Evolutionary conservation across 1,284 basidiomycete species (phyloP).

Genomic region (Entoloma clypeatum): DNA sequence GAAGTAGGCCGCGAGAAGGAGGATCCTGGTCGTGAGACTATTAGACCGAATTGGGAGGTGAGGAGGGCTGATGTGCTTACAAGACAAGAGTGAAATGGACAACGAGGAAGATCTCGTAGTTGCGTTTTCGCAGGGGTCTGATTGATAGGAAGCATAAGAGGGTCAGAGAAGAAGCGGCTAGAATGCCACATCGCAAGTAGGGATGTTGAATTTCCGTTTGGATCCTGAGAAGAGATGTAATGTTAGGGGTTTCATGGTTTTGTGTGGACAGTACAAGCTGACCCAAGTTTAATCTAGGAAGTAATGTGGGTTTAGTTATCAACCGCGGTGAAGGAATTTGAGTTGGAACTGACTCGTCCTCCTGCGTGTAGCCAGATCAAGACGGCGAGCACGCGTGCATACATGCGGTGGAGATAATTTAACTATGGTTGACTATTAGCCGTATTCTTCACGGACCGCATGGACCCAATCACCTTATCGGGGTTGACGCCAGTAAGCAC

Average conservation of each 20-base stretch:
- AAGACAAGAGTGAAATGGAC: slow-evolving; percentile 37
- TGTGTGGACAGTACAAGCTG: too few relatives aligned
- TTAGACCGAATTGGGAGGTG: background rate
- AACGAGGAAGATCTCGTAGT: slow-evolving; percentile 47
- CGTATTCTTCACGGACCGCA: background rate
- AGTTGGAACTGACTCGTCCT: slow-evolving; percentile 35
- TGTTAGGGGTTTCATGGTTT: too few relatives aligned
- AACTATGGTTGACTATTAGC: slow-evolving; percentile 40
- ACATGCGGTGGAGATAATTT: slow-evolving; percentile 50
- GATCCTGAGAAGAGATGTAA: too few relatives aligned
- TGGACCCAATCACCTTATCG: slow-evolving; percentile 9
- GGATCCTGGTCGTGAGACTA: slow-evolving; percentile 31
- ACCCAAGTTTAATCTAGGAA: slow-evolving; percentile 22
- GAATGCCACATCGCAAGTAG: slow-evolving; percentile 40
- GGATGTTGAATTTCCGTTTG: slow-evolving; percentile 9
- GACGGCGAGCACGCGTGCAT: slow-evolving; percentile 44
- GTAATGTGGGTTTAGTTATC: background rate
- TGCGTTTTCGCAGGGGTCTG: slow-evolving; percentile 38
- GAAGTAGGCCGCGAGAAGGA: slow-evolving; percentile 38
- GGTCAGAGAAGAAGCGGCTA: slow-evolving; percentile 33
- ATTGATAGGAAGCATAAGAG: slow-evolving; percentile 40
- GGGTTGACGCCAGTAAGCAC: slow-evolving; percentile 16
- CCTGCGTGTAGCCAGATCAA: slow-evolving; percentile 50
- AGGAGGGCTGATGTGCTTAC: too few relatives aligned
- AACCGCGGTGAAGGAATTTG: background rate